Base-by-base conservation (phyloP, 2,329 filamentous ascomycete genomes). In the Colletotrichum liaoningense region DNA sequence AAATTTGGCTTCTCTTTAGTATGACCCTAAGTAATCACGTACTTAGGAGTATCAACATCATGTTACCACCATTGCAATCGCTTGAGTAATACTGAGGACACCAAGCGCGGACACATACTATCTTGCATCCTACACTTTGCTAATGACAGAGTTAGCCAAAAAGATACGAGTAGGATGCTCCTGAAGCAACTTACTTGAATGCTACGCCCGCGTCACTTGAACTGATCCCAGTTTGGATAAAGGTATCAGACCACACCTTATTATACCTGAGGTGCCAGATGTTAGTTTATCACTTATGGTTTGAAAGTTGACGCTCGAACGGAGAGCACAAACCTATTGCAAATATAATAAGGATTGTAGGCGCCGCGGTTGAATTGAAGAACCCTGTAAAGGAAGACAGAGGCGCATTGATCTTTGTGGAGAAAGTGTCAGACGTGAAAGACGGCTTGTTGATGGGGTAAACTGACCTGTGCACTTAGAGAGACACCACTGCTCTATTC, bases 401-500 rank as follows among this genome's bases (percentile, higher is more conserved):
- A 49, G 5, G 26, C 28, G 49, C 69, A 71, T 14, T 49, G 46
- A 9, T n/a, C 49, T 33, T 22, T 7, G 11, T 33, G 5, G 7
- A 26, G 42, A 14, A 5, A n/a, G 8, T 6, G 30, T 67, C 4
- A 67, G 56, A 16, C 12, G 22, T 30, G 24, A 3, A 49, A 4
- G 11, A 38, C n/a, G 8, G 14, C 14, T 30, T 14, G 24, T 11
- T 24, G 6, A 30, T n/a, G 8, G 1, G 1, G 3, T 11, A 1
- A 22, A 63, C 69, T 56, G 24, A 67, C 69, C 42, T 19, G 26
- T 38, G 38, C 69, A 71, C 28, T 56, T 62, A 33, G n/a, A 26
- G 8, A 71, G 14, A 26, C 69, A 71, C 69, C 69, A 71, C 33
- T 52, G 33, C 35, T 63, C 26, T n/a, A 63, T 30, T 8, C 62